Evolutionary conservation across 1,139 yeast species (phyloP).

Genomic region (Candida anutae): DNA sequence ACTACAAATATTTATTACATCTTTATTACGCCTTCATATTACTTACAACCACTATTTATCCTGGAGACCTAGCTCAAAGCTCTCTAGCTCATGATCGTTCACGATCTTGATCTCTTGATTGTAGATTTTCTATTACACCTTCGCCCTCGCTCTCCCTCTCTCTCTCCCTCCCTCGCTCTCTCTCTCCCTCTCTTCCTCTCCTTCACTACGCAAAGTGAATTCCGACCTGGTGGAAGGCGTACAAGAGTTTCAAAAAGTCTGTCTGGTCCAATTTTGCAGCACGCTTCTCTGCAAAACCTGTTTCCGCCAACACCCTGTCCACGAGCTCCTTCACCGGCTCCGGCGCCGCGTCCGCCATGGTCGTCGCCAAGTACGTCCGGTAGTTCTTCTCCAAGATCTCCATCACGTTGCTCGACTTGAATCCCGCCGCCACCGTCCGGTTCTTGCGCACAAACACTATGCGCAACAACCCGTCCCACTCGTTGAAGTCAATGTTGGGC

Average conservation of each 20-base stretch:
- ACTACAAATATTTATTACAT: no score
- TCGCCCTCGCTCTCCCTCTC: no score
- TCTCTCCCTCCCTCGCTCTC: no score
- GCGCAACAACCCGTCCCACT: constrained; percentile 94
- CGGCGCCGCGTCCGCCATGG: constrained; percentile 43
- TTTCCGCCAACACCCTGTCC: constrained; percentile 61
- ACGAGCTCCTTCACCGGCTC: constrained; percentile 56
- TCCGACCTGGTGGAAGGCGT: constrained; percentile 95
- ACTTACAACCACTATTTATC: no score
- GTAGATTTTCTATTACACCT: no score
- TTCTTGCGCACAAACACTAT: constrained; percentile 90
- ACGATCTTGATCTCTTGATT: no score
- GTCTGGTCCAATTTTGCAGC: constrained; percentile 93
- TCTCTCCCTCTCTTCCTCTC: no score
- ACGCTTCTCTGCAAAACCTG: constrained; percentile 79
- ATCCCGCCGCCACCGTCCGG: constrained; percentile 88
- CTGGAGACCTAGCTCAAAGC: no score
- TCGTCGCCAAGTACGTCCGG: constrained; percentile 64
- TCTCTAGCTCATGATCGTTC: no score
- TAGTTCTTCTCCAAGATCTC: constrained; percentile 85
- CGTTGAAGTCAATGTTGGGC: constrained; percentile 85
- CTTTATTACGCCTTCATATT: no score
- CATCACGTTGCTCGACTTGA: constrained; percentile 75
- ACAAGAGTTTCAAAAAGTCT: constrained; percentile 77
- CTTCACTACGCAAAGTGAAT: constrained; percentile 91